Evolutionary conservation across 1,284 basidiomycete species (phyloP).

Genomic region (Austroboletus novae-zelandiae): DNA sequence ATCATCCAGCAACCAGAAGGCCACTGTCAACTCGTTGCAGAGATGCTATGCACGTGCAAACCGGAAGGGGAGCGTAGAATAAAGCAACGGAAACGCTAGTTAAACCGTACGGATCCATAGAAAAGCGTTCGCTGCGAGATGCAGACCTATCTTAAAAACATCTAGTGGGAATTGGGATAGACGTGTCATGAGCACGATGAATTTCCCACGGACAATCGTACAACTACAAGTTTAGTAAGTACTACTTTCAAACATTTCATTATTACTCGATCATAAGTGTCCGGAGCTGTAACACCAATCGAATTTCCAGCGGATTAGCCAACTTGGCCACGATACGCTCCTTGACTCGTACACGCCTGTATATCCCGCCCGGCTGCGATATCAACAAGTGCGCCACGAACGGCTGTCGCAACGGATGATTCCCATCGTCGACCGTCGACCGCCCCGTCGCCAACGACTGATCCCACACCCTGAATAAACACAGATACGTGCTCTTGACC

Average conservation of each 20-base stretch:
- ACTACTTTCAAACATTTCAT: neutral
- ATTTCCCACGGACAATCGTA: too few relatives aligned
- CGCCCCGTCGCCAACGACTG: conserved; percentile 15
- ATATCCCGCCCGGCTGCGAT: conserved; percentile 19
- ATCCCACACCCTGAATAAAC: conserved; percentile 20
- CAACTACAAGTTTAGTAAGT: too few relatives aligned
- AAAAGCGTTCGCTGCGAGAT: too few relatives aligned
- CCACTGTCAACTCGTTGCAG: too few relatives aligned
- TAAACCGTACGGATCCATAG: too few relatives aligned
- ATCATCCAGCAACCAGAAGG: too few relatives aligned
- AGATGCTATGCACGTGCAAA: too few relatives aligned
- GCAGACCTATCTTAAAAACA: too few relatives aligned
- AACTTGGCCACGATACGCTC: conserved; percentile 23
- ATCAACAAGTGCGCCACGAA: conserved; percentile 20
- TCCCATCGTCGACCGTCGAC: conserved; percentile 7
- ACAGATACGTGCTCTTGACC: conserved; percentile 15
- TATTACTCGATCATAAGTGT: conserved; percentile 20
- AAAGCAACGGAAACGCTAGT: too few relatives aligned
- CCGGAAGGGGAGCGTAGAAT: too few relatives aligned
- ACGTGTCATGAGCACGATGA: too few relatives aligned
- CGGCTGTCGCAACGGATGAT: conserved; percentile 19
- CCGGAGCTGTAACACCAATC: conserved; percentile 14
- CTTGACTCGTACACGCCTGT: conserved; percentile 16
- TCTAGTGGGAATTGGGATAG: too few relatives aligned
- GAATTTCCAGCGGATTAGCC: conserved; percentile 13